phyloP scores from a whole-genome alignment of 768 basidiomycete genomes.

The Scleroderma citrinum region DNA sequence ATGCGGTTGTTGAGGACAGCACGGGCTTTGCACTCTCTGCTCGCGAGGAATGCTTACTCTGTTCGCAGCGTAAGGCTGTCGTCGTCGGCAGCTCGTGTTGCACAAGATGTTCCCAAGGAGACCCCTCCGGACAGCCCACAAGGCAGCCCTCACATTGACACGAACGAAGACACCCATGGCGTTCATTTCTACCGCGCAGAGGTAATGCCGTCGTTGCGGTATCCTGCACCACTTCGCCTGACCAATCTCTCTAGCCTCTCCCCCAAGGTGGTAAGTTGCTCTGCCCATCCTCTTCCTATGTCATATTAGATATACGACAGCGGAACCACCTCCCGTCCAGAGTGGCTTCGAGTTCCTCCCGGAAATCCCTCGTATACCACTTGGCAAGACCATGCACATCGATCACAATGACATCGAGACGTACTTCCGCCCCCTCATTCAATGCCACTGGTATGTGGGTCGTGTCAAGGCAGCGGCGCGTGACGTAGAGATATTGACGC shows the following conservation, averaged over 20 bases:
- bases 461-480: constrained; percentile 6
- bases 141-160: neutral
- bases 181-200: neutral
- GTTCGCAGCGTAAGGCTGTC: neutral
- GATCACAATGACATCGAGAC: constrained; percentile 24
- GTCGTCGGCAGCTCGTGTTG: neutral
- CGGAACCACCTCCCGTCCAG: neutral
- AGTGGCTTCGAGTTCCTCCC: constrained; percentile 12
- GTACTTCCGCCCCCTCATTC: constrained; percentile 34
- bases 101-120: neutral
- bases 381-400: constrained; percentile 32
- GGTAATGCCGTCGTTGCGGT: neutral
- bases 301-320: neutral
- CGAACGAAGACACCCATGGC: neutral
- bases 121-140: neutral
- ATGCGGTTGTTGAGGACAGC: neutral
- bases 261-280: neutral
- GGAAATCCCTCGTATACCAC: constrained; percentile 22
- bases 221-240: neutral
- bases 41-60: neutral
- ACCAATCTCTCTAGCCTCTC: neutral
- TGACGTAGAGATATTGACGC: constrained; percentile 12
- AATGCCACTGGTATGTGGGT: constrained; percentile 22
- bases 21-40: neutral
- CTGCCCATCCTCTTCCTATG: neutral